phyloP scores from a whole-genome alignment of 2,329 filamentous ascomycete genomes.

The Trichoderma afroharzianum region DNA sequence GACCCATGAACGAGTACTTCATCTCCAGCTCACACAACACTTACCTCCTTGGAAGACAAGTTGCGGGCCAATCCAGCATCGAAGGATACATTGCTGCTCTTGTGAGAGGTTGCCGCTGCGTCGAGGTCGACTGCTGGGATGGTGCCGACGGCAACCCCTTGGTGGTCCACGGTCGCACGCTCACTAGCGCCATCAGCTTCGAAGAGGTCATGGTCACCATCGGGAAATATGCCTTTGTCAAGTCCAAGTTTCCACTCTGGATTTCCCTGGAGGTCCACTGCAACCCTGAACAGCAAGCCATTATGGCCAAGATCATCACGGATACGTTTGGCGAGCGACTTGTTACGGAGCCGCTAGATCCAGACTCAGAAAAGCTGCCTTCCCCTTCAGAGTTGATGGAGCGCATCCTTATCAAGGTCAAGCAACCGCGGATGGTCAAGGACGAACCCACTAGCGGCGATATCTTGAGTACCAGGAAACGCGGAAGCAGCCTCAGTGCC shows the following conservation, averaged over 20 bases:
- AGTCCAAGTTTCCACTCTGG: constrained; percentile 84
- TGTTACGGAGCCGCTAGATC: constrained; percentile 69
- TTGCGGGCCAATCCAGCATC: constrained; percentile 84
- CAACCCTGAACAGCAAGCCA: constrained; percentile 72
- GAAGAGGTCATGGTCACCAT: constrained; percentile 89
- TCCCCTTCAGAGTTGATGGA: constrained; percentile 81
- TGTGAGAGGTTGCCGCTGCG: constrained; percentile 84
- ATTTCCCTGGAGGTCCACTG: constrained; percentile 97
- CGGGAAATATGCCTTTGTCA: constrained; percentile 88
- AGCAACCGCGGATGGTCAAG: constrained; percentile 57
- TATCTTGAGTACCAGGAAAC: constrained; percentile 42
- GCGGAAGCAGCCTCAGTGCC: constrained; percentile 73
- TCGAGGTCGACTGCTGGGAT: constrained; percentile 98
- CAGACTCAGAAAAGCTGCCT: constrained; percentile 66
- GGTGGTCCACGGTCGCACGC: constrained; percentile 85
- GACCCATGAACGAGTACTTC: constrained; percentile 93
- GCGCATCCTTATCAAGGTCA: constrained; percentile 90
- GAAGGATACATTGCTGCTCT: constrained; percentile 92
- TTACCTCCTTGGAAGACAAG: constrained; percentile 86
- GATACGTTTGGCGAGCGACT: constrained; percentile 78
- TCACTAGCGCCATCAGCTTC: constrained; percentile 87
- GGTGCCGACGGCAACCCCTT: constrained; percentile 81
- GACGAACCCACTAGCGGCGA: constrained; percentile 37
- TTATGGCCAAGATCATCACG: constrained; percentile 88
- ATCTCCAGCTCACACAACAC: constrained; percentile 99